These are phyloP conservation scores for Malassezia restricta DNA, from an alignment of 1,284 basidiomycete species.

Conservation along the genomic window DNA sequence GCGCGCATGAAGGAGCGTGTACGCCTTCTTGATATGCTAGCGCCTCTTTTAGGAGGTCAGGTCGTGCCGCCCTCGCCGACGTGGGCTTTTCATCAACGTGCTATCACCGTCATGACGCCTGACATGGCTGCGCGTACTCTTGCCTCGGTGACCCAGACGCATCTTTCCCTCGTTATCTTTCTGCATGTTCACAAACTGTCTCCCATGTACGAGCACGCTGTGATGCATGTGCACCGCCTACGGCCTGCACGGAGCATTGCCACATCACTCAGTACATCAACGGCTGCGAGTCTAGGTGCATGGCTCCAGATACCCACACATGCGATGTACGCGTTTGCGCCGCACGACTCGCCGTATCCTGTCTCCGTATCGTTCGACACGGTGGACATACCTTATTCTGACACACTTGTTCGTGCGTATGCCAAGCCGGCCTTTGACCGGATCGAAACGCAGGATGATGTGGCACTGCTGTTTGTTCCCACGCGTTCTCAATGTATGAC, in stretches of 20 bases:
- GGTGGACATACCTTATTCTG: constrained; percentile 76
- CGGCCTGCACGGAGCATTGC: constrained; percentile 58
- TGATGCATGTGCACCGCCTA: constrained; percentile 50
- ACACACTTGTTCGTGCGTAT: constrained; percentile 79
- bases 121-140: not conserved
- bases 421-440: constrained; percentile 67
- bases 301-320: constrained; percentile 67
- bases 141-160: not conserved
- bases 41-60: not conserved
- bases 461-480: constrained; percentile 76
- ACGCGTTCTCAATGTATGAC: constrained; percentile 66
- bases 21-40: not conserved
- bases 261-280: constrained; percentile 64
- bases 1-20: not conserved
- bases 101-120: not conserved
- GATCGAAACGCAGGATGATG: constrained; percentile 48
- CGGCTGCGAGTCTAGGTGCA: constrained; percentile 64
- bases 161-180: constrained; percentile 55
- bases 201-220: constrained; percentile 66
- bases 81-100: not conserved
- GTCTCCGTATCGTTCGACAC: constrained; percentile 60
- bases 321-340: constrained; percentile 65
- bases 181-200: constrained; percentile 80
- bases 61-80: not conserved
- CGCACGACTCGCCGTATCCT: constrained; percentile 69